phyloP scores from a whole-genome alignment of 2,329 filamentous ascomycete genomes.

The Colletotrichum spinosum region DNA sequence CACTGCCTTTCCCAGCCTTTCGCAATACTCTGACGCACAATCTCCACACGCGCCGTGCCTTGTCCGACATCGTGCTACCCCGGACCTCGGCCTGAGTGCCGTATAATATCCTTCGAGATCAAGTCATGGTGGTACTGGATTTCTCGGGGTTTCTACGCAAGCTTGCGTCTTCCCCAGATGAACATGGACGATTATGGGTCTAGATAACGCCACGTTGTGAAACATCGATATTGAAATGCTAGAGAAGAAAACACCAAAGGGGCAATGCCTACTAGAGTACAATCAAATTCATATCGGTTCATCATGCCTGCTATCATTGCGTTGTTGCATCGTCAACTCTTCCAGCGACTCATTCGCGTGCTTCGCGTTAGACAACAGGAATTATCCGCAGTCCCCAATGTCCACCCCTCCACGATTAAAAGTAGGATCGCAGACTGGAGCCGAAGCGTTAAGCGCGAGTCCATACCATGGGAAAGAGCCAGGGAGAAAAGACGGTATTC shows the following conservation, averaged over 20 bases:
- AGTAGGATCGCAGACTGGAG: too few relatives aligned
- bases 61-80: conserved; percentile 3
- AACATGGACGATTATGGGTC: too few relatives aligned
- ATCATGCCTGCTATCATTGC: conserved; percentile 25
- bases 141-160: conserved; percentile 7
- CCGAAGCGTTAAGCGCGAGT: too few relatives aligned
- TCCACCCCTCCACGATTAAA: conserved; percentile 2
- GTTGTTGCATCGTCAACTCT: background rate
- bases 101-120: conserved; percentile 4
- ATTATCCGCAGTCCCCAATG: background rate
- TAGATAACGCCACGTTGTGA: conserved; percentile 13
- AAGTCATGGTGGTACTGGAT: conserved; percentile 15
- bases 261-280: background rate
- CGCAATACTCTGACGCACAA: conserved; percentile 19
- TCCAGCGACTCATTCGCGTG: too few relatives aligned
- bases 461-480: too few relatives aligned
- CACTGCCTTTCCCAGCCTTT: conserved; percentile 35
- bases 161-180: background rate
- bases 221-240: conserved; percentile 23
- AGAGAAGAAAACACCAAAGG: conserved; percentile 1
- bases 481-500: background rate
- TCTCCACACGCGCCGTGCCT: background rate
- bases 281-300: conserved; percentile 27
- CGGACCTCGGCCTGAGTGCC: conserved; percentile 2
- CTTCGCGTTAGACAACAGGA: too few relatives aligned